Evolutionary conservation across 129 eudicot species (phyloP), one percentile per base, ranked within the genome.

Genomic region (Flaveria brownii): DNA sequence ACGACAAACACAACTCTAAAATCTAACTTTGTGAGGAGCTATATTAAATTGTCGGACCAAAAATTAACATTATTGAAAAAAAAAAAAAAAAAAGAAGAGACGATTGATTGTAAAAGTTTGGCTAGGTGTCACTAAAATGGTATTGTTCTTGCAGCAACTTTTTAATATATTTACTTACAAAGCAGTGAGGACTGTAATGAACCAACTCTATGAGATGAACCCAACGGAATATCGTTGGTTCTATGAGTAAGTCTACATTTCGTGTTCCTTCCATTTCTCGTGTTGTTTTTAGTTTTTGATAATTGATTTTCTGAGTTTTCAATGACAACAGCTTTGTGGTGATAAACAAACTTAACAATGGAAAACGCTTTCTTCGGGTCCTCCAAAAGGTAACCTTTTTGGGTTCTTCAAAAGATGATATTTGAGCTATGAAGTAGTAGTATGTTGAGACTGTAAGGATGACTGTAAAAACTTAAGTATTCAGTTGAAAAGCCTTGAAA

Each of bases 191-290:
- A 90, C 97, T 71, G 92, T 90, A 26, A 70, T 93, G 77, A 83
- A 86, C 85, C 97, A 93, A 90, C 97, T 93, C 9, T 90, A 93
- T 71, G 98, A 93, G 85, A 93, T 90, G 98, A 90, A 93, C 78
- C 97, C 96, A 20, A 82, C 92, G 4, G 81, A 87, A 70, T 93
- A 93, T 65, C 88, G 87, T 12, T 93, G 97, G 98, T 83, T 93
- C n/a, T 87, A 90, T 83, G 87, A 90, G 98, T 93, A 88, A 85
- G 96, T 85, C 59, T 51, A 80, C 65, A 20, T 52, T 23, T 68
- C 82, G 47, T 47, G 26, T 70, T 78, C 61, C 45, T 22, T 16
- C 61, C 18, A 10, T 50, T 33, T 71, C 43, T 33, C 26, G 16
- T 33, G 66, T 71, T 71, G 16, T 71, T 78, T 10, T 8, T 12